These are phyloP conservation scores for Parmelia sp. DNA, from an alignment of 495 filamentous ascomycete genomes.

Conservation along the genomic window DNA sequence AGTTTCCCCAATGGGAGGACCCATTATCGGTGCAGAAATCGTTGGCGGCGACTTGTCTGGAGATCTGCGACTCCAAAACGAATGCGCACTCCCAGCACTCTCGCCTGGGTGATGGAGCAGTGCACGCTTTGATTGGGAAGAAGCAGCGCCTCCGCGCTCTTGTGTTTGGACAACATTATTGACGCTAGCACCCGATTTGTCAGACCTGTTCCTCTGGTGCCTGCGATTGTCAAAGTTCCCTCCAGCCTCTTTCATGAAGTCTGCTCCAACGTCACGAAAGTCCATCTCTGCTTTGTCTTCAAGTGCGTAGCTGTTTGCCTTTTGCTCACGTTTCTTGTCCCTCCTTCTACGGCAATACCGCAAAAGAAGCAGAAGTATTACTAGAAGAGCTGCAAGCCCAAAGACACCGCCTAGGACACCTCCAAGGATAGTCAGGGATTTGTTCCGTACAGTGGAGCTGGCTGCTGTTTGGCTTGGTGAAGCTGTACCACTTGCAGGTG, in stretches of 20 bases:
- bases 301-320: slow-evolving; percentile 45
- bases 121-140: slow-evolving; percentile 26
- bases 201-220: slow-evolving; percentile 29
- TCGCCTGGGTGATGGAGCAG: slow-evolving; percentile 23
- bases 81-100: slow-evolving; percentile 25
- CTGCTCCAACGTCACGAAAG: slow-evolving; percentile 57
- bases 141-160: slow-evolving; percentile 29
- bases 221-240: slow-evolving; percentile 34
- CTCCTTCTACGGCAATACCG: slow-evolving; percentile 48
- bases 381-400: slow-evolving; percentile 62
- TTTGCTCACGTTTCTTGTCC: slow-evolving; percentile 45
- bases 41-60: slow-evolving; percentile 23
- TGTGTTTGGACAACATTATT: slow-evolving; percentile 16
- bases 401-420: slow-evolving; percentile 73
- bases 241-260: slow-evolving; percentile 46
- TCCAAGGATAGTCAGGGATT: slow-evolving; percentile 61
- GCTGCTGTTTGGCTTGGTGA: slow-evolving; percentile 15
- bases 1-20: slow-evolving; percentile 11
- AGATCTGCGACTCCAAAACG: slow-evolving; percentile 25
- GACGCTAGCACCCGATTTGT: slow-evolving; percentile 21
- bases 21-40: slow-evolving; percentile 26
- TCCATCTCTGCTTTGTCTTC: slow-evolving; percentile 56
- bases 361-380: slow-evolving; percentile 60
- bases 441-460: slow-evolving; percentile 19
- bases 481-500: slow-evolving; percentile 10